A percentile compares a stretch with the other conserved stretches of the same genome.
Conservation (phyloP, 192 early-diverging fungal genomes). For the Phycomyces nitens region DNA sequence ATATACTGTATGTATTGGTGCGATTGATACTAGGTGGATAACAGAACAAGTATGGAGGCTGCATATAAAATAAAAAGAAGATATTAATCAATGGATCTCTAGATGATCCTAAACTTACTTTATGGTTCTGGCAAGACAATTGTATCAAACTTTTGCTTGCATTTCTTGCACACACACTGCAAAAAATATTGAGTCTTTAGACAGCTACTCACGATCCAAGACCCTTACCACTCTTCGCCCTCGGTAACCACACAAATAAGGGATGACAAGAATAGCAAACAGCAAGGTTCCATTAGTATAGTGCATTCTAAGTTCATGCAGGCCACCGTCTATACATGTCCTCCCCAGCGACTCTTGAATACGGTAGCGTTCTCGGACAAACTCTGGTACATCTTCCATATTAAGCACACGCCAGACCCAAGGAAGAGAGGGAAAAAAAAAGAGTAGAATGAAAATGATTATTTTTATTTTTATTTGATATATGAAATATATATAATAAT, state of each 20-base stretch:
- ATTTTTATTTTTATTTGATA: too few species aligned
- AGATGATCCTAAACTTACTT: too few species aligned
- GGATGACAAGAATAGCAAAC: slow-evolving; percentile 21
- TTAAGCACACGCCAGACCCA: too few species aligned
- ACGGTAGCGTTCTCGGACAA: slow-evolving; percentile 22
- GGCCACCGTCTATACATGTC: slow-evolving; percentile 12
- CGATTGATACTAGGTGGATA: too few species aligned
- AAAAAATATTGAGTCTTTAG: neutral
- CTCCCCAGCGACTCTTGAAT: slow-evolving; percentile 28
- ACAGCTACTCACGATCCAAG: neutral
- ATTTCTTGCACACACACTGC: slow-evolving; percentile 30
- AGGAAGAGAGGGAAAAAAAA: too few species aligned
- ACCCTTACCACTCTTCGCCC: slow-evolving; percentile 24
- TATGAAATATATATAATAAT: too few species aligned
- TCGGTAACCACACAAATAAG: slow-evolving; percentile 31
- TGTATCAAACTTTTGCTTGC: slow-evolving; percentile 20
- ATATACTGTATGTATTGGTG: too few species aligned
- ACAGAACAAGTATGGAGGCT: too few species aligned
- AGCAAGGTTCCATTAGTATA: slow-evolving; percentile 23
- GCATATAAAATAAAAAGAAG: too few species aligned
- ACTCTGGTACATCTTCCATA: neutral
- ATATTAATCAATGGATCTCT: too few species aligned
- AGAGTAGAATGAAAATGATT: too few species aligned
- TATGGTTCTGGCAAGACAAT: slow-evolving; percentile 24
- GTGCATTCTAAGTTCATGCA: slow-evolving; percentile 32